Evolutionary conservation across 495 filamentous ascomycete species (phyloP).

Genomic region (Tuber magnatum): DNA sequence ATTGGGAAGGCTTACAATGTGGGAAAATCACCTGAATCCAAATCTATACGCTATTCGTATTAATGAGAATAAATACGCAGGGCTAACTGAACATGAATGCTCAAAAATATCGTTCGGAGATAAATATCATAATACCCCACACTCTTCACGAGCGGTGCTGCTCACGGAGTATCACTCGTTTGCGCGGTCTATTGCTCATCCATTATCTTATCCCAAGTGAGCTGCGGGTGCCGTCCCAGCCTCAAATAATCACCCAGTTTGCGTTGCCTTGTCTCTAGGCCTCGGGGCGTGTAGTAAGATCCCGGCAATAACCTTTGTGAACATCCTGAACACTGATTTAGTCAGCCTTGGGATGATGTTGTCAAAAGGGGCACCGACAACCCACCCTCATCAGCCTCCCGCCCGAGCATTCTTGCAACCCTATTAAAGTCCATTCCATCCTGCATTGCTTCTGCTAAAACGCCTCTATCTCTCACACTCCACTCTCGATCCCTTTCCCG

Average conservation of each 20-base stretch:
- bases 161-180: background rate
- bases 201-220: background rate
- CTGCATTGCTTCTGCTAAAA: slow-evolving; percentile 22
- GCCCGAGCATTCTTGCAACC: slow-evolving; percentile 14
- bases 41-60: background rate
- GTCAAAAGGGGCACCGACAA: background rate
- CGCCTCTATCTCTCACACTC: slow-evolving; percentile 17
- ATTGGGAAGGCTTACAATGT: background rate
- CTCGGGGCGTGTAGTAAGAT: background rate
- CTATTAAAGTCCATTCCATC: slow-evolving; percentile 20
- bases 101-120: background rate
- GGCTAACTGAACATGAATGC: background rate
- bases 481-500: slow-evolving; percentile 18
- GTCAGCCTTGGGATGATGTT: background rate
- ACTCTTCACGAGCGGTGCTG: background rate
- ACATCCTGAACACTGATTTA: background rate
- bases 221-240: background rate
- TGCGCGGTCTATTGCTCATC: background rate
- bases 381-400: slow-evolving; percentile 24
- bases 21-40: background rate
- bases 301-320: background rate
- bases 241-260: background rate
- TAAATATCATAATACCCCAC: background rate
- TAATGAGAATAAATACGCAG: background rate
- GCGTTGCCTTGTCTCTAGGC: background rate